A percentile compares a stretch with the other conserved stretches of the same genome.
Conservation (phyloP, 2,329 filamentous ascomycete species). For the Paracamarosporium sp. region DNA sequence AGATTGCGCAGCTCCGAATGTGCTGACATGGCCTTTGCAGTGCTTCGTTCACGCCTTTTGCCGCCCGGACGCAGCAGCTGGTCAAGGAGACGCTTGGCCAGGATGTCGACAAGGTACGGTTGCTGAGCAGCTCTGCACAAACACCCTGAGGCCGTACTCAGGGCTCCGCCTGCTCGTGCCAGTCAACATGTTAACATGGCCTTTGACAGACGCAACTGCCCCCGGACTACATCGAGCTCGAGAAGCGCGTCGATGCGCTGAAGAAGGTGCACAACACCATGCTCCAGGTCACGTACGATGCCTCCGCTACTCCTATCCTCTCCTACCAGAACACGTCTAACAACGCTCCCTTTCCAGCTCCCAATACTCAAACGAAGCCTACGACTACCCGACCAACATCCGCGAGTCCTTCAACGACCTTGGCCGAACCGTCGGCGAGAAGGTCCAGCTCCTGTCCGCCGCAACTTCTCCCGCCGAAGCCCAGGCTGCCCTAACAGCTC, state of each 20-base stretch:
- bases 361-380: conserved; percentile 87
- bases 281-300: conserved; percentile 86
- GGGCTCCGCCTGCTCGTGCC: neutral
- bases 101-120: conserved; percentile 83
- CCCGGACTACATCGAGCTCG: conserved; percentile 95
- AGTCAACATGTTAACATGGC: conserved; percentile 26
- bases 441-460: conserved; percentile 86
- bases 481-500: conserved; percentile 89
- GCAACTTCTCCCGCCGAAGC: conserved; percentile 89
- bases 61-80: conserved; percentile 93
- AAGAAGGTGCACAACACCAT: conserved; percentile 98
- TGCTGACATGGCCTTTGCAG: conserved; percentile 62
- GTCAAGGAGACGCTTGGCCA: conserved; percentile 97
- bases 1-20: conserved; percentile 21
- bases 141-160: neutral
- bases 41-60: conserved; percentile 88
- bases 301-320: conserved; percentile 6
- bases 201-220: conserved; percentile 83
- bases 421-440: conserved; percentile 93
- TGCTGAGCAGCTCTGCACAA: neutral
- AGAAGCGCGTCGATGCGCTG: conserved; percentile 97
- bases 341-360: conserved; percentile 62
- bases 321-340: conserved; percentile 20
- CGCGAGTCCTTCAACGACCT: conserved; percentile 98
- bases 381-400: conserved; percentile 96